Conservation (phyloP, 345 rosid genomes). For the Populus ilicifolia region DNA sequence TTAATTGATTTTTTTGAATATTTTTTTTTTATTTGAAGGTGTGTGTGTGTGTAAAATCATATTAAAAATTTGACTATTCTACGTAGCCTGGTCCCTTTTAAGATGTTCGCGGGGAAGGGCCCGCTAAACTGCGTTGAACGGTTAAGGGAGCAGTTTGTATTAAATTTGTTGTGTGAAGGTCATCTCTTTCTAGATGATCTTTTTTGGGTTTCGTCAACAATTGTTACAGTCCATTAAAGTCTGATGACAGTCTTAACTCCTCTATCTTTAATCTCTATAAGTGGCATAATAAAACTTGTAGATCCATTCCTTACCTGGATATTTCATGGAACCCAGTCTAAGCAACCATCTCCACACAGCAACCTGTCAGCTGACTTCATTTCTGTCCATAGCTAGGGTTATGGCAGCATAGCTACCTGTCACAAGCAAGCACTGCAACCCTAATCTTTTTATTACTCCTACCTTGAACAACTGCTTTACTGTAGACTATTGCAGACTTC, state of each 20-base stretch:
- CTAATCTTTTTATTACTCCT: neutral
- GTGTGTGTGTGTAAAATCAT: no score
- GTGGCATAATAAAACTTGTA: conserved; percentile 17
- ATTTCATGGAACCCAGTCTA: conserved; percentile 1
- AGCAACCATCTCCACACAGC: neutral
- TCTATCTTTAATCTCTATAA: conserved; percentile 13
- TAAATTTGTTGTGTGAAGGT: no score
- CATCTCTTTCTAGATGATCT: no score
- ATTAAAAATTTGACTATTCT: no score
- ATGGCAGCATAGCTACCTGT: neutral
- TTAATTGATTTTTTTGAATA: no score
- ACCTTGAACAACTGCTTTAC: conserved; percentile 10
- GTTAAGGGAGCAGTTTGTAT: no score
- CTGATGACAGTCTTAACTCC: neutral
- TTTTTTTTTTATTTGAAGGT: no score
- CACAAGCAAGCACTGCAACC: neutral
- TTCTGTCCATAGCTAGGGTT: conserved; percentile 3
- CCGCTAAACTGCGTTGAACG: no score
- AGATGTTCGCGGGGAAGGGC: no score
- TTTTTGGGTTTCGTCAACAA: conserved; percentile 11
- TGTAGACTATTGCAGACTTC: neutral
- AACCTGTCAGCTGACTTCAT: conserved; percentile 31
- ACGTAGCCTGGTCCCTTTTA: no score
- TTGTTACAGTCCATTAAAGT: conserved; percentile 19
- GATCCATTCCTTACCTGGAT: conserved; percentile 23